Base-by-base conservation (phyloP, 1,139 yeast species). In the Magnusiomyces clavatus region DNA sequence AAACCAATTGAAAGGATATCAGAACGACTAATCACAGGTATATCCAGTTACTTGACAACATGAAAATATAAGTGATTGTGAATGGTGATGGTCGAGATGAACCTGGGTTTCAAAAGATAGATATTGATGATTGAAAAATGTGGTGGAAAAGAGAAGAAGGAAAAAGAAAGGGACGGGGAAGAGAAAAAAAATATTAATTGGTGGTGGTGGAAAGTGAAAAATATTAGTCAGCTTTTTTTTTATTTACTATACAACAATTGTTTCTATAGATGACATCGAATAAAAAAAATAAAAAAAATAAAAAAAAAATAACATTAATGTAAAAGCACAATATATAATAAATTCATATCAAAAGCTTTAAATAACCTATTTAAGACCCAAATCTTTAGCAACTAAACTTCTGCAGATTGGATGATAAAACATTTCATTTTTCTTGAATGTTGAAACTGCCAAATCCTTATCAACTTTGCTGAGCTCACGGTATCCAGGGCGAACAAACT, bases 401-500 rank as follows among this genome's bases (percentile, higher is more conserved):
- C 81, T 77, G 68, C 96, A 88, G 58, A 89, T 89, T 41, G 96
- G 96, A 66, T 89, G 96, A 68, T 88, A 88, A 48, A 76, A 72
- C 43, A 65, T 63, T 64, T 81, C 80, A 64, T 75, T 77, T 64
- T 75, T 75, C 46, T 70, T 71, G 70, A 86, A 89, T 17, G 88
- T 86, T 2, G 66, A 66, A 20, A 83, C 62, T 0, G 96, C 96
- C 59, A 82, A 71, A 12, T 75, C 70, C 49, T 78, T 80, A 65
- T 86, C 86, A 29, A 83, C 90, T 20, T 71, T 64, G 64, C 81
- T 77, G 56, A 89, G 73, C 56, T 81, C 70, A 41, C 80, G 76
- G 70, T 79, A 88, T 1, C 95, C 89, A 29, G 96, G 96, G 67
- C 96, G 78, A 41, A 87, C 96, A 65, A 82, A 89, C 73, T 89